These are phyloP conservation scores for Candida morakotiae DNA, from an alignment of 805 yeast species.

Conservation along the genomic window DNA sequence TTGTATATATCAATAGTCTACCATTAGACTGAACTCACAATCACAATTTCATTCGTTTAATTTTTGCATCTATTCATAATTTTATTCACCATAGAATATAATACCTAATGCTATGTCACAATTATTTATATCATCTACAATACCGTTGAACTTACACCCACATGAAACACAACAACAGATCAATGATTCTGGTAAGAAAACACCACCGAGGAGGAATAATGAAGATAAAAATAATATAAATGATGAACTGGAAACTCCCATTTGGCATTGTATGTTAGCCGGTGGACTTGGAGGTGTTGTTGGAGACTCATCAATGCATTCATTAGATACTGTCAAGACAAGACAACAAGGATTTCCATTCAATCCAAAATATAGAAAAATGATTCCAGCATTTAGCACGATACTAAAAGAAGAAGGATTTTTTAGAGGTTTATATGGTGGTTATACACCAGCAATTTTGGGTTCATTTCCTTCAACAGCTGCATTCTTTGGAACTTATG, in stretches of 20 bases:
- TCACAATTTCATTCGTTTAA: neutral
- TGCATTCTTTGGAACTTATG: slow-evolving; percentile 91
- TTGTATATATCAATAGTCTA: too few species aligned
- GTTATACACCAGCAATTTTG: slow-evolving; percentile 84
- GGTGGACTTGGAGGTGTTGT: slow-evolving; percentile 95
- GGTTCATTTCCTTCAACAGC: slow-evolving; percentile 95
- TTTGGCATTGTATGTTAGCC: slow-evolving; percentile 67
- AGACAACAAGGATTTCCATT: slow-evolving; percentile 92
- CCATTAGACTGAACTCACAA: too few species aligned
- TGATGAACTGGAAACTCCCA: slow-evolving; percentile 29
- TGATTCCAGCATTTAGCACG: slow-evolving; percentile 71
- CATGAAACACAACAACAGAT: slow-evolving; percentile 13
- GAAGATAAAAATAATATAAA: neutral
- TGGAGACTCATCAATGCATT: slow-evolving; percentile 92
- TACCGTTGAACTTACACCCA: slow-evolving; percentile 30
- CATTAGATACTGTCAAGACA: slow-evolving; percentile 93
- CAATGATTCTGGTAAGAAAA: slow-evolving; percentile 7
- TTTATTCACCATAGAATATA: neutral
- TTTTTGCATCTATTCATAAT: neutral
- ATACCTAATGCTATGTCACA: slow-evolving; percentile 18
- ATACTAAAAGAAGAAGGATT: slow-evolving; percentile 85
- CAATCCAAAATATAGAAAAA: slow-evolving; percentile 62
- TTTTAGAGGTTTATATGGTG: slow-evolving; percentile 81
- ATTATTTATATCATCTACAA: slow-evolving; percentile 27
- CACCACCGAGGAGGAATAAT: slow-evolving; percentile 1